Conservation (phyloP, 2,329 filamentous ascomycete species). For the Colletotrichum siamense region DNA sequence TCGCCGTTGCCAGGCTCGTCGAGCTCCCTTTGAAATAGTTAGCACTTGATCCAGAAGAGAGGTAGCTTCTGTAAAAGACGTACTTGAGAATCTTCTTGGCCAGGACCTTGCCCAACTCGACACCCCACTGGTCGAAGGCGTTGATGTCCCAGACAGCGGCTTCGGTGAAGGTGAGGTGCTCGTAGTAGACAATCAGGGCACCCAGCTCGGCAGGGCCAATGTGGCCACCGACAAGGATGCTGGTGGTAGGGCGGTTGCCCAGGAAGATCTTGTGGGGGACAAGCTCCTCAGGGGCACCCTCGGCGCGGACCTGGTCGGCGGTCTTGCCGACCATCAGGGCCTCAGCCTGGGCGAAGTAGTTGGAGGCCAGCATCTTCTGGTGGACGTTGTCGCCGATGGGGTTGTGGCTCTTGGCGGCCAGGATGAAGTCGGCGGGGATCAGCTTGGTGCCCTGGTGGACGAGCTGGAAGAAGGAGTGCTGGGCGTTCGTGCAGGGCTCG, state of each 20-base stretch:
- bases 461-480: slow-evolving; percentile 99
- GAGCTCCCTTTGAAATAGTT: slow-evolving; percentile 66
- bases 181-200: slow-evolving; percentile 97
- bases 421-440: slow-evolving; percentile 97
- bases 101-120: slow-evolving; percentile 94
- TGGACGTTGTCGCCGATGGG: slow-evolving; percentile 90
- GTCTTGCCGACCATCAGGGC: slow-evolving; percentile 92
- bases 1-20: slow-evolving; percentile 75
- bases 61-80: background rate
- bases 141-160: slow-evolving; percentile 99
- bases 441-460: slow-evolving; percentile 99
- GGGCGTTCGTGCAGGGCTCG: slow-evolving; percentile 97
- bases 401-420: slow-evolving; percentile 97
- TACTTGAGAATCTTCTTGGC: slow-evolving; percentile 83
- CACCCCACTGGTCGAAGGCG: slow-evolving; percentile 99
- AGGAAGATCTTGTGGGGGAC: slow-evolving; percentile 99
- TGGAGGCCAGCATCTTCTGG: slow-evolving; percentile 94
- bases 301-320: slow-evolving; percentile 77
- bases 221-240: slow-evolving; percentile 85
- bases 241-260: slow-evolving; percentile 95
- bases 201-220: slow-evolving; percentile 95
- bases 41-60: background rate
- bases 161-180: slow-evolving; percentile 97
- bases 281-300: slow-evolving; percentile 75
- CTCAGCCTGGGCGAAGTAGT: slow-evolving; percentile 90